These are phyloP conservation scores for Jackrogersella minutella DNA, from an alignment of 495 filamentous ascomycete species.

Conservation along the genomic window DNA sequence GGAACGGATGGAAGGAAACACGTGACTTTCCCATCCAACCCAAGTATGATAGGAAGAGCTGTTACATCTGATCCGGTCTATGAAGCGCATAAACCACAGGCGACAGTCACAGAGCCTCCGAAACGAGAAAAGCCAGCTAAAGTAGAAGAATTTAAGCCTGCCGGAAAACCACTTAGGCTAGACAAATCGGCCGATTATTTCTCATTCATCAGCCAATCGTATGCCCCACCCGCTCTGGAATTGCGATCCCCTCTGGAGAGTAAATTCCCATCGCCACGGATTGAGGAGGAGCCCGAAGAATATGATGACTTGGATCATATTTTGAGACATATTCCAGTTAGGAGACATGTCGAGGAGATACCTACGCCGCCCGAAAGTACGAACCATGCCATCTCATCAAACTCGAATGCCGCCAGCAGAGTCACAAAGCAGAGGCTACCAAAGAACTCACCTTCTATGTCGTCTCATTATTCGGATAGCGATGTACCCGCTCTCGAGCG, in stretches of 20 bases:
- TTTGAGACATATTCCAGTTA: conserved; percentile 25
- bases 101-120: neutral
- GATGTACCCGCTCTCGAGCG: conserved; percentile 44
- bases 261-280: conserved; percentile 32
- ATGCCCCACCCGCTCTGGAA: conserved; percentile 39
- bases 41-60: conserved; percentile 35
- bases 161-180: conserved; percentile 19
- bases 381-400: neutral
- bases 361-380: neutral
- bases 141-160: neutral
- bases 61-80: conserved; percentile 21
- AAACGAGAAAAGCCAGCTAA: neutral
- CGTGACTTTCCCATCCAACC: conserved; percentile 30
- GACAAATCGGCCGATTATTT: conserved; percentile 42
- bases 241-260: conserved; percentile 32
- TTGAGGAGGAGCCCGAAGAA: conserved; percentile 38
- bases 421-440: conserved; percentile 18
- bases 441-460: conserved; percentile 41
- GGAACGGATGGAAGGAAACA: conserved; percentile 29
- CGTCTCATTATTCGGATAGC: conserved; percentile 42
- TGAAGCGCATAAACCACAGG: conserved; percentile 5
- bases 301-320: conserved; percentile 30
- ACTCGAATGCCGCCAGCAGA: conserved; percentile 7
- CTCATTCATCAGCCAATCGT: conserved; percentile 39
- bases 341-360: conserved; percentile 10